Conservation (phyloP, 768 basidiomycete species). For the Lactifluus piperatus region DNA sequence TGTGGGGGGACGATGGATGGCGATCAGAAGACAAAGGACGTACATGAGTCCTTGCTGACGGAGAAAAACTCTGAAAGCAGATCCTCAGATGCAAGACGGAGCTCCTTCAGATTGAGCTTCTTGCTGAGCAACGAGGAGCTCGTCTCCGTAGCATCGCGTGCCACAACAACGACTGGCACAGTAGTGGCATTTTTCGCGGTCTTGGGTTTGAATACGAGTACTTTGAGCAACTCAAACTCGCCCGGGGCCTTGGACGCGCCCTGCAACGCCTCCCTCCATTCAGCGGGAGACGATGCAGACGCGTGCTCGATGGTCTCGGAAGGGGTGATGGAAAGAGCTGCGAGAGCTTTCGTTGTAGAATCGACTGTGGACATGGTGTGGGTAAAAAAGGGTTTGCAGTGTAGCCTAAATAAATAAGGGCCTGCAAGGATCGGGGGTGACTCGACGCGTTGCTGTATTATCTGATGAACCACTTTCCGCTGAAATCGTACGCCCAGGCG, state of each 20-base stretch:
- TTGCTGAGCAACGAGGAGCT: conserved; percentile 70
- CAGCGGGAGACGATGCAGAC: conserved; percentile 55
- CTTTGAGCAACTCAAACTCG: conserved; percentile 70
- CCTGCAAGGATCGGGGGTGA: conserved; percentile 10
- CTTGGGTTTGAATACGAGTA: conserved; percentile 93
- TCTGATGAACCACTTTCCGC: conserved; percentile 16
- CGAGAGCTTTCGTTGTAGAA: conserved; percentile 34
- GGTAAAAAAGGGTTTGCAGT: conserved; percentile 12
- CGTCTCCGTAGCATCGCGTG: conserved; percentile 77
- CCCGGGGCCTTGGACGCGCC: conserved; percentile 41
- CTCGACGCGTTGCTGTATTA: conserved; percentile 19
- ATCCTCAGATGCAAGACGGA: conserved; percentile 80
- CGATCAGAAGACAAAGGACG: no score
- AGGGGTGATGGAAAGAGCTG: conserved; percentile 47
- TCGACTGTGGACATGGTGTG: conserved; percentile 32
- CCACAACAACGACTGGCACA: conserved; percentile 81
- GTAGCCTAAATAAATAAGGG: neutral
- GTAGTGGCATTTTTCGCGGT: conserved; percentile 84
- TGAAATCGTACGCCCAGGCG: neutral
- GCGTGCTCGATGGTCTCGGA: conserved; percentile 46
- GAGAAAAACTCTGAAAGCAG: conserved; percentile 77
- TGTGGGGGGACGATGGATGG: no score
- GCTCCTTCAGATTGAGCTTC: conserved; percentile 76
- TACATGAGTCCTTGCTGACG: conserved; percentile 80
- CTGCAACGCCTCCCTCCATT: conserved; percentile 70